Conservation (phyloP, 768 basidiomycete genomes). For the Termitomyces sp. region DNA sequence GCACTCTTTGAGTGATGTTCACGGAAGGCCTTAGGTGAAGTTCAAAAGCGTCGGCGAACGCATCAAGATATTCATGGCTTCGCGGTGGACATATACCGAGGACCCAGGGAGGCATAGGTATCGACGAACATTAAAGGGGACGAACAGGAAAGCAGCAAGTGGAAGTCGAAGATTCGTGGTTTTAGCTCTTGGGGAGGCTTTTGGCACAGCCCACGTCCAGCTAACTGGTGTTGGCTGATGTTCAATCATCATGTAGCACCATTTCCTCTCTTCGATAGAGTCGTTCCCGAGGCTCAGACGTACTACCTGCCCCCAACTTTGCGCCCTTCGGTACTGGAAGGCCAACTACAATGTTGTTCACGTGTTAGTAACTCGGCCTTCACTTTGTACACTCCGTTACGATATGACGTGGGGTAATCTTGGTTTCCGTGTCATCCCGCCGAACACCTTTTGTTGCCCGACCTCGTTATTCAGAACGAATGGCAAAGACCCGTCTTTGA, state of each 20-base stretch:
- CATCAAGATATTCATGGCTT: slow-evolving; percentile 55
- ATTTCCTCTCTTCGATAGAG: not conserved
- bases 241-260: slow-evolving; percentile 8
- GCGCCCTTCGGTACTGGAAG: slow-evolving; percentile 40
- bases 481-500: slow-evolving; percentile 20
- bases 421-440: slow-evolving; percentile 26
- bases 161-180: slow-evolving; percentile 2
- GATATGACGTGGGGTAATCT: slow-evolving; percentile 15
- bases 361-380: slow-evolving; percentile 37
- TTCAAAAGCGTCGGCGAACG: slow-evolving; percentile 50
- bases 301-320: slow-evolving; percentile 35
- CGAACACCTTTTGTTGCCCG: slow-evolving; percentile 16
- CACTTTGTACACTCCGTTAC: slow-evolving; percentile 24
- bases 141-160: slow-evolving; percentile 28
- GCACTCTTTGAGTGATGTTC: slow-evolving; percentile 12
- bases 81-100: slow-evolving; percentile 27
- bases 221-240: slow-evolving; percentile 12
- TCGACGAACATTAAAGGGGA: slow-evolving; percentile 18
- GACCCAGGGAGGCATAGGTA: slow-evolving; percentile 5
- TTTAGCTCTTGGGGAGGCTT: slow-evolving; percentile 17
- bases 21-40: slow-evolving; percentile 30
- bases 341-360: slow-evolving; percentile 30
- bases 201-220: slow-evolving; percentile 24
- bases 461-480: slow-evolving; percentile 20
- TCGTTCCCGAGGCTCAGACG: slow-evolving; percentile 12